Base-by-base conservation (phyloP, 2,329 filamentous ascomycete species). In the Colletotrichum liaoningense region DNA sequence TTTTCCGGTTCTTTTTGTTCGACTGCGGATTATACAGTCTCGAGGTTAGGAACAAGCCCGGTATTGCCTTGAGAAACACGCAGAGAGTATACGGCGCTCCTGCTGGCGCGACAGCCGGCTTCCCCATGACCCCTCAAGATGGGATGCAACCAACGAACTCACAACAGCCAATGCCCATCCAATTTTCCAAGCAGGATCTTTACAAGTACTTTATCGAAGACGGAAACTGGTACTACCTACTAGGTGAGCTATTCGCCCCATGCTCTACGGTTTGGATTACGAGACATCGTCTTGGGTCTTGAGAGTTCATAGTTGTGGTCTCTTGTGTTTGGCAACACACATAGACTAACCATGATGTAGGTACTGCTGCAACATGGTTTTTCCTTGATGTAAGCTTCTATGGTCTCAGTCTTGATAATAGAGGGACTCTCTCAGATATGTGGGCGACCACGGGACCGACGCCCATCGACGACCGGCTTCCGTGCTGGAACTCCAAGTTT, bases 1-100 rank as follows among this genome's bases (percentile, higher is more conserved):
- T 91, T 52, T 93, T 93, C 77, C 89, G 91, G 22, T 91, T 93
- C 79, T 90, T 91, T 75, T 88, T 93, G 55, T 91, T 90, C 49
- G 91, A 93, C 79, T 91, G 89, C 69, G 91, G 91, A 5, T 84
- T 92, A 38, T 93, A 91, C 80, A 88, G 89, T 11, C 86, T 92
- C 33, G 91, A 93, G 76, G 90, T 93, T 75, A 90, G 90, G 75
- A 88, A 89, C 77, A 90, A 92, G 76, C 88, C 90, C 0, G 85
- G 86, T 6, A 86, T 88, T 56, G 90, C 90, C 12, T 85, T 91
- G 46, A 84, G 88, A 73, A 89, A 92, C 59, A 91, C 90, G 0
- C 89, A 90, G 59, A 84, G 87, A 19, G 85, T 91, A 5, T 92
- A 92, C 76, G 88, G 86, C 28, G 84, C 84, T 1, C 79, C 79